Evolutionary conservation across 306 rosid species (phyloP).

Genomic region (Hippophae tibetana): DNA sequence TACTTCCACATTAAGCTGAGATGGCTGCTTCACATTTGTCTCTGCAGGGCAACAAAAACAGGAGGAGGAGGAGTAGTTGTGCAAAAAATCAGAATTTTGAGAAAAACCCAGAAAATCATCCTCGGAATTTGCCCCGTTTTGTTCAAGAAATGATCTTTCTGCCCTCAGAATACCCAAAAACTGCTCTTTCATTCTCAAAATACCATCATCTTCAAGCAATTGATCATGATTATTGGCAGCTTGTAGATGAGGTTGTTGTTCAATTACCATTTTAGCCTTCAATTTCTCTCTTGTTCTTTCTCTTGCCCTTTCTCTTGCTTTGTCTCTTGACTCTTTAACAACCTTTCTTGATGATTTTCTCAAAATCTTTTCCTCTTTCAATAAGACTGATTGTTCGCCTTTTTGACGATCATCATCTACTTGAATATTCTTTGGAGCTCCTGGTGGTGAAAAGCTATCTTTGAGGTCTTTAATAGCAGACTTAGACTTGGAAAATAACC

Average conservation of each 20-base stretch:
- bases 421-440: too few species aligned
- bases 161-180: not conserved
- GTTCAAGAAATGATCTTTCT: not conserved
- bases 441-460: not conserved
- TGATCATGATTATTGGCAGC: not conserved
- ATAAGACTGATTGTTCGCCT: not conserved
- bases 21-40: not conserved
- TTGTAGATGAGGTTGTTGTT: not conserved
- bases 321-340: slow-evolving; percentile 36
- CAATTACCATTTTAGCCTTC: slow-evolving; percentile 8
- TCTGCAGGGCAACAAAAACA: slow-evolving; percentile 1
- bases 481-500: slow-evolving; percentile 40
- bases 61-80: not conserved
- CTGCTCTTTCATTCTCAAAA: not conserved
- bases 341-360: slow-evolving; percentile 11
- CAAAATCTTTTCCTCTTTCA: not conserved
- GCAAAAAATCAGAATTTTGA: slow-evolving; percentile 17
- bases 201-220: slow-evolving; percentile 5
- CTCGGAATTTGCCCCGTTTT: slow-evolving; percentile 16
- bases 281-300: slow-evolving; percentile 38
- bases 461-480: slow-evolving; percentile 36
- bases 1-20: not conserved
- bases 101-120: slow-evolving; percentile 22
- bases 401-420: too few species aligned
- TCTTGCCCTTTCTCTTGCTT: slow-evolving; percentile 47